phyloP scores from a whole-genome alignment of 2,329 filamentous ascomycete species.

The Diaporthe citri region DNA sequence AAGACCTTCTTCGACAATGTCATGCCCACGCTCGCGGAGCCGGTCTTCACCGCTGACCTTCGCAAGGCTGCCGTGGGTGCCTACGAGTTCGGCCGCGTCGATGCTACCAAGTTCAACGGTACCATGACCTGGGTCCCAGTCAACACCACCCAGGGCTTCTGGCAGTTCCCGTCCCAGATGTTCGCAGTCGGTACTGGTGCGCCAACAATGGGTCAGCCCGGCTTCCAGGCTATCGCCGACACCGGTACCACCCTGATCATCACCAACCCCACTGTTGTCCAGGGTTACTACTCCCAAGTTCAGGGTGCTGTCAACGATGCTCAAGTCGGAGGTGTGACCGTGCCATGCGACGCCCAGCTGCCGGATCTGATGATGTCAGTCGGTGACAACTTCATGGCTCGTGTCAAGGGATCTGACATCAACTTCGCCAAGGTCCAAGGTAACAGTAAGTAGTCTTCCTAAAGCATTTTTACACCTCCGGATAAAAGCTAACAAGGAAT shows the following conservation, averaged over 20 bases:
- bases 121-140: conserved; percentile 72
- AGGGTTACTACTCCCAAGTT: conserved; percentile 63
- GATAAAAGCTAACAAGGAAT: conserved; percentile 29
- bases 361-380: conserved; percentile 68
- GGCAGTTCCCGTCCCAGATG: conserved; percentile 71
- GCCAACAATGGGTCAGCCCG: conserved; percentile 50
- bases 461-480: not conserved
- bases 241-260: conserved; percentile 75
- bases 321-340: conserved; percentile 57
- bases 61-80: conserved; percentile 70
- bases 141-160: conserved; percentile 74
- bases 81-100: conserved; percentile 82
- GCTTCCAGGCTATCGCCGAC: conserved; percentile 65
- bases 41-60: conserved; percentile 79
- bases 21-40: conserved; percentile 69
- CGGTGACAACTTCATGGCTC: conserved; percentile 68
- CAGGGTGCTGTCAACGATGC: conserved; percentile 56
- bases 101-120: conserved; percentile 72
- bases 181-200: conserved; percentile 65
- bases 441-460: conserved; percentile 57
- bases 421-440: conserved; percentile 64
- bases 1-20: conserved; percentile 83
- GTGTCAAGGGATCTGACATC: conserved; percentile 65
- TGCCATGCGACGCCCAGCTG: conserved; percentile 60
- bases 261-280: conserved; percentile 64